Evolutionary conservation across 768 basidiomycete species (phyloP).

Genomic region (Sarcodon sp.): DNA sequence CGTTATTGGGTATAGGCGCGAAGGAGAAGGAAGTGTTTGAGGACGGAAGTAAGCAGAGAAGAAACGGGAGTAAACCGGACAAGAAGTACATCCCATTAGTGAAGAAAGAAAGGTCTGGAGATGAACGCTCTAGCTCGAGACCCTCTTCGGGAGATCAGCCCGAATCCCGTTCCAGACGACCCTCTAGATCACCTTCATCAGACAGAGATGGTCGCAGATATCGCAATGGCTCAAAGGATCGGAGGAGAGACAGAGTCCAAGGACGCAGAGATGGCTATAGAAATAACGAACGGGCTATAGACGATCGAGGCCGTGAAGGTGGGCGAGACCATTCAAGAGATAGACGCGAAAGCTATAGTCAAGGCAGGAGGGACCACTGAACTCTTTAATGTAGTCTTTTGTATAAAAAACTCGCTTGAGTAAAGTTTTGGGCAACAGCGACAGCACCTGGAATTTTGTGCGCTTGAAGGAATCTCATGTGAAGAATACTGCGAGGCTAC

Average conservation of each 20-base stretch:
- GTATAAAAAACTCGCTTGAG: too few relatives aligned
- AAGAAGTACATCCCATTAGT: slow-evolving; percentile 78
- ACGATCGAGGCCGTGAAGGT: slow-evolving; percentile 14
- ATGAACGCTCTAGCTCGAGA: slow-evolving; percentile 7
- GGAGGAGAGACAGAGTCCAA: slow-evolving; percentile 9
- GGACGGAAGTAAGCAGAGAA: slow-evolving; percentile 48
- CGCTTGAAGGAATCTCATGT: too few relatives aligned
- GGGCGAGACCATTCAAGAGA: background rate
- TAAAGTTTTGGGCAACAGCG: too few relatives aligned
- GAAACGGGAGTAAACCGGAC: slow-evolving; percentile 37
- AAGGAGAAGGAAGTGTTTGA: slow-evolving; percentile 72
- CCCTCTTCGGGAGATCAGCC: slow-evolving; percentile 20
- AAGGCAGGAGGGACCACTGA: background rate
- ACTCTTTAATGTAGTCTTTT: too few relatives aligned
- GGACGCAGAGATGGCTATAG: slow-evolving; percentile 19
- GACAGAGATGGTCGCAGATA: slow-evolving; percentile 15
- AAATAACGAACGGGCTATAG: slow-evolving; percentile 13
- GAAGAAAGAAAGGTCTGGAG: slow-evolving; percentile 38
- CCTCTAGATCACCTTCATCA: slow-evolving; percentile 35
- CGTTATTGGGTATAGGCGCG: slow-evolving; percentile 86
- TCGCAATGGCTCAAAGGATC: slow-evolving; percentile 8
- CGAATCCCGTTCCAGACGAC: slow-evolving; percentile 33
- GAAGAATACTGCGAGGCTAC: too few relatives aligned
- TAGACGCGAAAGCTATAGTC: background rate
- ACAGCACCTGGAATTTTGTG: too few relatives aligned